These are phyloP conservation scores for Raphanus hybrid DNA, from an alignment of 441 rosid species.

Conservation along the genomic window DNA sequence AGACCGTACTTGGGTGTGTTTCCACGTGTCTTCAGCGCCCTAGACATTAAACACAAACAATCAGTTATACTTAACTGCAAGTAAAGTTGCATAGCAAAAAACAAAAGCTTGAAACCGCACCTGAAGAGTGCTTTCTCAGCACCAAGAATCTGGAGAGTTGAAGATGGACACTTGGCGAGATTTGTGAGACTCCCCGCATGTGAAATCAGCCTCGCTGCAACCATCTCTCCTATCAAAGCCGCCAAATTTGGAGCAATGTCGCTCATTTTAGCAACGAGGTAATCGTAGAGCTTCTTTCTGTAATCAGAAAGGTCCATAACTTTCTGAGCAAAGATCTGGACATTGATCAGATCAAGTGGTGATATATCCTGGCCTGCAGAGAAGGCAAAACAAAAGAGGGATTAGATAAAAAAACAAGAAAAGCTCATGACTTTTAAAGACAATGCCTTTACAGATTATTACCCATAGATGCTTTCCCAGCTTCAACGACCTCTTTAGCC, in stretches of 20 bases:
- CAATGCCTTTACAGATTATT: slow-evolving; percentile 5
- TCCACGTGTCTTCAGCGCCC: slow-evolving; percentile 88
- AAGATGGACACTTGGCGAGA: slow-evolving; percentile 93
- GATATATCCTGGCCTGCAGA: slow-evolving; percentile 82
- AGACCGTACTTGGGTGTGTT: slow-evolving; percentile 90
- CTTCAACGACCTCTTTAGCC: slow-evolving; percentile 85
- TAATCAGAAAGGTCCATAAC: slow-evolving; percentile 86
- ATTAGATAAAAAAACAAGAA: not conserved
- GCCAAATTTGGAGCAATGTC: slow-evolving; percentile 95
- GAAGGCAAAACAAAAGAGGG: not conserved
- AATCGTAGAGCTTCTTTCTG: slow-evolving; percentile 80
- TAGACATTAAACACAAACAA: slow-evolving; percentile 24
- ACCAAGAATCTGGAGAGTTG: slow-evolving; percentile 94
- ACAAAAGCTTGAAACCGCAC: slow-evolving; percentile 32
- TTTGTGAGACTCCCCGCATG: slow-evolving; percentile 96
- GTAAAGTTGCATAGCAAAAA: not conserved
- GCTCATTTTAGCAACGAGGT: slow-evolving; percentile 80
- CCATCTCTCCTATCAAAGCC: slow-evolving; percentile 86
- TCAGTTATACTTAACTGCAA: not conserved
- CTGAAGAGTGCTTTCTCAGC: slow-evolving; percentile 96
- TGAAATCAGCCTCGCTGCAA: slow-evolving; percentile 88
- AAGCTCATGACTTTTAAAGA: not conserved
- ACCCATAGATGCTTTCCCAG: slow-evolving; percentile 98
- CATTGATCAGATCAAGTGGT: slow-evolving; percentile 78
- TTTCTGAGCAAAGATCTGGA: slow-evolving; percentile 76